These are phyloP conservation scores for Chenopodium suecicum DNA, from an alignment of 148 eudicot genomes.

Conservation along the genomic window DNA sequence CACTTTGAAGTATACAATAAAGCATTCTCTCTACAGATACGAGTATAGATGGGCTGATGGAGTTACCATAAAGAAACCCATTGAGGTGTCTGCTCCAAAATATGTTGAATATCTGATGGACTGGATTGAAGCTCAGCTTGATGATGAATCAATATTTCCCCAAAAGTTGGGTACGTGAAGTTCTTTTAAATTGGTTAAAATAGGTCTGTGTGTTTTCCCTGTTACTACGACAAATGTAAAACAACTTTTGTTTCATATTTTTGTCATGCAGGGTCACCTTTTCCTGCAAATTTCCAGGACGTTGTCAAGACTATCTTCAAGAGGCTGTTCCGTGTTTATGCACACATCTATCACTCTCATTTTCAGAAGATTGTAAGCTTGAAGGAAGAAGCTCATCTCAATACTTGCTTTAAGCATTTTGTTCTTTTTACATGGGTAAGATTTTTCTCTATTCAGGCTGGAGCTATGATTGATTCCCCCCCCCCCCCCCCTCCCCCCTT, in stretches of 20 bases:
- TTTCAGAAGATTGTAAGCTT: constrained; percentile 96
- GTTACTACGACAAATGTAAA: background rate
- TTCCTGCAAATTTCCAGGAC: constrained; percentile 86
- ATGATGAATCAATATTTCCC: constrained; percentile 91
- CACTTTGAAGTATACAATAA: background rate
- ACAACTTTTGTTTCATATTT: background rate
- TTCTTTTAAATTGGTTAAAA: background rate
- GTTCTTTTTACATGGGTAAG: constrained; percentile 88
- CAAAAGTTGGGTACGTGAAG: constrained; percentile 66
- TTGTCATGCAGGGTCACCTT: constrained; percentile 70
- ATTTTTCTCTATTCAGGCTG: background rate
- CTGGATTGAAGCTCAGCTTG: constrained; percentile 93
- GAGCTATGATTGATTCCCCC: background rate
- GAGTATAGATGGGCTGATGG: constrained; percentile 99
- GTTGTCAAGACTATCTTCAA: constrained; percentile 95
- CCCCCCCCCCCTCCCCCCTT: too few species aligned
- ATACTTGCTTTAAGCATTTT: constrained; percentile 95
- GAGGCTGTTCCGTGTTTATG: constrained; percentile 93
- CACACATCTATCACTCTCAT: constrained; percentile 93
- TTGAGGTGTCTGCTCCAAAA: constrained; percentile 96
- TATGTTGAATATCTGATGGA: constrained; percentile 95
- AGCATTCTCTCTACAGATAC: constrained; percentile 46
- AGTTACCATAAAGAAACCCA: constrained; percentile 89
- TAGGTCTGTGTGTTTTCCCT: background rate
- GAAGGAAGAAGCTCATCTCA: constrained; percentile 95